A percentile compares a stretch with the other conserved stretches of the same genome.
These are phyloP conservation scores for Globisporangium emineosum DNA, from an alignment of 352 stramenopile genomes.

Conservation along the genomic window DNA sequence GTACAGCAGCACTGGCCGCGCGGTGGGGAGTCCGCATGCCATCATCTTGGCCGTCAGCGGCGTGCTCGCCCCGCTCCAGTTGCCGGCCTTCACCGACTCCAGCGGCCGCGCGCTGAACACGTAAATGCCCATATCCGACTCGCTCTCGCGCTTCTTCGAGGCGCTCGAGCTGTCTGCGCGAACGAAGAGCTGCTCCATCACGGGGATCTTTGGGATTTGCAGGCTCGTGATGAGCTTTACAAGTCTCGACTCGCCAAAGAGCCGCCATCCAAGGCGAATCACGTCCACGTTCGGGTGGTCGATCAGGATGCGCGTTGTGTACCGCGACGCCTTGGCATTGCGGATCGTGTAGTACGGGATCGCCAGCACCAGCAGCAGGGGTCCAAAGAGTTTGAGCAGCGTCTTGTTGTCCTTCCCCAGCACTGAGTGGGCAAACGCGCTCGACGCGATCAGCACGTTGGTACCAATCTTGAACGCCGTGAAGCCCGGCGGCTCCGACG, in stretches of 20 bases:
- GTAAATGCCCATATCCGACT: conserved; percentile 65
- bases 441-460: conserved; percentile 74
- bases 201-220: conserved; percentile 59
- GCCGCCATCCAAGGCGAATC: conserved; percentile 79
- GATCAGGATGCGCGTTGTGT: conserved; percentile 77
- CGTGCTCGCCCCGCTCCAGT: conserved; percentile 58
- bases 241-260: conserved; percentile 81
- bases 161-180: conserved; percentile 36
- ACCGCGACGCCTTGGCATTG: conserved; percentile 62
- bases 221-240: conserved; percentile 62
- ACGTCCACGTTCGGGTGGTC: conserved; percentile 81
- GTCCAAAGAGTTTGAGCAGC: conserved; percentile 56
- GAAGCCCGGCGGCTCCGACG: conserved; percentile 73
- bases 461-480: conserved; percentile 83
- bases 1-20: conserved; percentile 77
- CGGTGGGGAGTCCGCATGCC: conserved; percentile 58
- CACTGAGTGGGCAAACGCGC: conserved; percentile 73
- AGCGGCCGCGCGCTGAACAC: conserved; percentile 70
- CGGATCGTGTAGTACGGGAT: conserved; percentile 85
- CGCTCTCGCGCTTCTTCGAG: conserved; percentile 30
- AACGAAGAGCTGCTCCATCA: conserved; percentile 68
- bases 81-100: conserved; percentile 54
- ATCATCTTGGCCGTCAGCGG: conserved; percentile 65
- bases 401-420: conserved; percentile 60
- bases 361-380: conserved; percentile 53